Evolutionary conservation across 2,329 filamentous ascomycete species (phyloP), one percentile per base, ranked within the genome.

Genomic region (Beauveria scarabaeidicola): DNA sequence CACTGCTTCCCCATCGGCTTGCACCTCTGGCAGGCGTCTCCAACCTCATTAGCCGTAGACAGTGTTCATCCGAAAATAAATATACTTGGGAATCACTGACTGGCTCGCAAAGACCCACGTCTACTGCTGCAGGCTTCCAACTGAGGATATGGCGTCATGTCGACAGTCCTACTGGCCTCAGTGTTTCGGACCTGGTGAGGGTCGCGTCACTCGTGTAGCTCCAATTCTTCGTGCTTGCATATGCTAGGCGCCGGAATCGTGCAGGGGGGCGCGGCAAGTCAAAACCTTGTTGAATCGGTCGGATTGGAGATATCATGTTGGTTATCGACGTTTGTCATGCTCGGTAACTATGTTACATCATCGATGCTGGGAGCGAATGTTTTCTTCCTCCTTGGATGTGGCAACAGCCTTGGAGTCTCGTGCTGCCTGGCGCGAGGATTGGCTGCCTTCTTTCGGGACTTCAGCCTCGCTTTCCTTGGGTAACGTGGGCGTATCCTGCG

Each of bases 391-490:
- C 19, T 47, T 53, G 10, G 48, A 21, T 40, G 41, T 15, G 9
- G 57, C 23, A 40, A 43, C 8, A 19, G 57, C 19, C 23, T 56
- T 56, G 25, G 52, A 44, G 27, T 60, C 41, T 40, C 29, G 47
- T 7, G 40, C 40, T 25, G 40, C 41, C 17, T 52, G 57, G 9
- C 41, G 27, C 10, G 57, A 59, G 10, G 57, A 59, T 19, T 27
- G 38, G 21, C 38, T 47, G 9, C 47, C 60, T 19, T 57, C 38
- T 15, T 61, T 51, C 1, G 27, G n/a, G 8, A 59, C 66, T 15
- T 67, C 68, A 62, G 82, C 80, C 55, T 80, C 76, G 61, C 81
- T 83, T 6, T 76, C 77, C 27, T 78, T 75, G 47, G 78, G 72
- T 38, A 77, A 63, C 1, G 74, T 77, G 0, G 73, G 67, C 13